A percentile compares a stretch with the other conserved stretches of the same genome.
Evolutionary conservation across 2,329 filamentous ascomycete genomes (phyloP).

Genomic region (Ustilaginoidea virens): DNA sequence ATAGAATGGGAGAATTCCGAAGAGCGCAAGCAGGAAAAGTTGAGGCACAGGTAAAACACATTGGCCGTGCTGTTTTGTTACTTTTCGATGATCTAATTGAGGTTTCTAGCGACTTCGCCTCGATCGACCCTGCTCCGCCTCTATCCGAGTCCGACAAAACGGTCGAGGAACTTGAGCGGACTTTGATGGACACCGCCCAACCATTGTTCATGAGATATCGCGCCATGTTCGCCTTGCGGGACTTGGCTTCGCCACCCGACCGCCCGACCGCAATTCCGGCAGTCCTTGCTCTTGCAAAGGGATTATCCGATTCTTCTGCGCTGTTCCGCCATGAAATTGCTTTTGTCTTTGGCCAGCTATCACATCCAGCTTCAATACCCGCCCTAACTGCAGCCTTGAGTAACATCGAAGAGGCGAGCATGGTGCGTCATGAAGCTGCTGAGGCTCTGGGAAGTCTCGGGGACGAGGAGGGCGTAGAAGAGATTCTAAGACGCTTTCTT

Average conservation of each 20-base stretch:
- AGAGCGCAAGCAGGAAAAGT: constrained; percentile 53
- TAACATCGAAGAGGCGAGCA: constrained; percentile 70
- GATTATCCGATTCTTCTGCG: constrained; percentile 72
- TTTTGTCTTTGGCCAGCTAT: constrained; percentile 93
- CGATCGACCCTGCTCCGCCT: constrained; percentile 87
- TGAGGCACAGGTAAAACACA: constrained; percentile 76
- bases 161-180: constrained; percentile 60
- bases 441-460: constrained; percentile 91
- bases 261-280: constrained; percentile 81
- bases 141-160: constrained; percentile 55
- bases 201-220: constrained; percentile 88
- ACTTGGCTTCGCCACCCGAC: constrained; percentile 85
- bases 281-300: constrained; percentile 69
- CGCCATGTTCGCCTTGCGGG: constrained; percentile 94
- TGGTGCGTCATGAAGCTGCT: constrained; percentile 95
- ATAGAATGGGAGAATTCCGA: constrained; percentile 85
- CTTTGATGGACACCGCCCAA: constrained; percentile 60
- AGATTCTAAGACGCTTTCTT: constrained; percentile 66
- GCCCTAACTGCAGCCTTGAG: constrained; percentile 66
- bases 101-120: constrained; percentile 66
- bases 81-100: background rate
- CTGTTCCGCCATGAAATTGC: constrained; percentile 96
- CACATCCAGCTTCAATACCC: constrained; percentile 92
- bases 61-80: constrained; percentile 1
- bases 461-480: constrained; percentile 85